Conservation (phyloP, 202 grass and related monocot genomes). For the Schoenoplectus tabernaemontani region DNA sequence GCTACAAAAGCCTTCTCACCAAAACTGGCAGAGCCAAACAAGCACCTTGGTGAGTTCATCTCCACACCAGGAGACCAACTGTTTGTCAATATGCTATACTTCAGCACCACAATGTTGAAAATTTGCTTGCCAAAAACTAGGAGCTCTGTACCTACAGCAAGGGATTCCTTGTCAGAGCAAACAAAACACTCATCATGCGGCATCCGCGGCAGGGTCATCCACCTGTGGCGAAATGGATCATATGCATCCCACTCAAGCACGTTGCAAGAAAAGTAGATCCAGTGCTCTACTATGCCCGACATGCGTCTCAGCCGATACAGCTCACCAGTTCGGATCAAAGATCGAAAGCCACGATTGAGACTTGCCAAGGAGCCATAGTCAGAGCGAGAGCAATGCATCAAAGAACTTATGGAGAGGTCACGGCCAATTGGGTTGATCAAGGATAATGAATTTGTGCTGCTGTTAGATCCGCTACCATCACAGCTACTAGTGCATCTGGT, state of each 20-base stretch:
- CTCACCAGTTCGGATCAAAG: too few relatives aligned
- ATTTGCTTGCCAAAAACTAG: constrained; percentile 87
- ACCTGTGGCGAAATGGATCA: constrained; percentile 58
- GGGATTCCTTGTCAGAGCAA: constrained; percentile 81
- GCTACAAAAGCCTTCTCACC: constrained; percentile 86
- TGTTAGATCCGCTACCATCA: neutral
- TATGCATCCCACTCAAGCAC: constrained; percentile 83
- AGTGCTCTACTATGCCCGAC: constrained; percentile 65
- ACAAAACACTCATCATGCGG: constrained; percentile 86
- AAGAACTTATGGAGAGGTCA: constrained; percentile 74
- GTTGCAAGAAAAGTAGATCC: constrained; percentile 95
- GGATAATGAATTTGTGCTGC: constrained; percentile 47
- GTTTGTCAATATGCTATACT: constrained; percentile 88
- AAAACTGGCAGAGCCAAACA: constrained; percentile 88
- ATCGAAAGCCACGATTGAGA: constrained; percentile 48
- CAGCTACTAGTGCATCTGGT: constrained; percentile 18
- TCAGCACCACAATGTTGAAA: constrained; percentile 60
- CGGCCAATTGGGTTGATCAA: constrained; percentile 69
- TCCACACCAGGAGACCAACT: constrained; percentile 73
- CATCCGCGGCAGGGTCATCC: constrained; percentile 88
- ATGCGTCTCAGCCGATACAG: constrained; percentile 56
- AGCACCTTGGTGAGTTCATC: constrained; percentile 84
- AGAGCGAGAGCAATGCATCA: constrained; percentile 66
- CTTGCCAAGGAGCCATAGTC: constrained; percentile 73
- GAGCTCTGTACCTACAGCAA: constrained; percentile 87